Evolutionary conservation across 192 early-diverging fungal species (phyloP).

Genomic region (Funneliformis mosseae): DNA sequence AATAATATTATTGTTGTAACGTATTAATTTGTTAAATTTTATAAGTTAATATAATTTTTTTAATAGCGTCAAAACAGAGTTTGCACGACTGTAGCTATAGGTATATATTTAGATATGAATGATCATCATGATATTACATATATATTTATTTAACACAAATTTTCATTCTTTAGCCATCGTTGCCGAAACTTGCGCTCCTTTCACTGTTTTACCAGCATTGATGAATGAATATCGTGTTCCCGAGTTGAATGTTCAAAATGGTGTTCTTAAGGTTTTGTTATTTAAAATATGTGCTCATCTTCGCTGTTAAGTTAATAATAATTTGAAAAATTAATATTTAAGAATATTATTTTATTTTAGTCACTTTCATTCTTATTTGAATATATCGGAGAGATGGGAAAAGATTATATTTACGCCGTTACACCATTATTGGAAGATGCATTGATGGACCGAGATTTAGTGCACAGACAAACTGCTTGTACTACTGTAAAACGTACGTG

Average conservation of each 20-base stretch:
- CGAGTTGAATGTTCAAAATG: conserved; percentile 99
- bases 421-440: conserved; percentile 96
- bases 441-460: conserved; percentile 95
- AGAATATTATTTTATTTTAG: conserved; percentile 18
- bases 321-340: background rate
- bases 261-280: conserved; percentile 77
- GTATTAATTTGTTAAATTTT: background rate
- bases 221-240: conserved; percentile 99
- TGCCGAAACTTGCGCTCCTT: conserved; percentile 96
- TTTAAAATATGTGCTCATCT: background rate
- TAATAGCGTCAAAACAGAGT: conserved; percentile 91
- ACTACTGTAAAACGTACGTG: conserved; percentile 81
- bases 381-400: conserved; percentile 98
- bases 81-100: conserved; percentile 97
- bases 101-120: background rate
- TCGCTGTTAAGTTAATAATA: too few relatives aligned
- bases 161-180: conserved; percentile 40
- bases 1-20: background rate
- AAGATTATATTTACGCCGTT: conserved; percentile 97
- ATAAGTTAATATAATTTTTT: background rate
- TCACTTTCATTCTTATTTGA: conserved; percentile 95
- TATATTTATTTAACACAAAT: background rate
- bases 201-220: conserved; percentile 95
- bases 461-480: conserved; percentile 97
- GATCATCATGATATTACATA: background rate